Base-by-base conservation (phyloP, 805 yeast species). In the Clavispora asparagi region DNA sequence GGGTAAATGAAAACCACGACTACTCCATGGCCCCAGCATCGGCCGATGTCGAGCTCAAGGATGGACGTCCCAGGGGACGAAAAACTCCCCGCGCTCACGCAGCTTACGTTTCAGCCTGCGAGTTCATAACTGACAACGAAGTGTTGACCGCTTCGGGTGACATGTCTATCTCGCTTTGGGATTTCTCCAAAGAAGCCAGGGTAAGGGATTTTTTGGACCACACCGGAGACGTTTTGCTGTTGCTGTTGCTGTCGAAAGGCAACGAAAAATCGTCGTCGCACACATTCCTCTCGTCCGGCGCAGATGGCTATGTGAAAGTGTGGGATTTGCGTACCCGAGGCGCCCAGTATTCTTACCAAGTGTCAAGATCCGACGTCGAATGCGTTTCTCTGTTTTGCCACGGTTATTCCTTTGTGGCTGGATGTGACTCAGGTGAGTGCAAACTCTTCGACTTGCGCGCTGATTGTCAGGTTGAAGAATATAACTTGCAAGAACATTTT, bases 111-210 rank as follows among this genome's bases (percentile, higher is more conserved):
- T 81, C 92, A 0, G 88, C 82, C 53, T 73, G 87, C 50, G 82
- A 79, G 40, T 91, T 89, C 58, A 46, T 84, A n/a, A 70, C 71
- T 45, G 77, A 83, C 49, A 64, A 73, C 6, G 71, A 70, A 27
- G 61, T 88, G 0, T 57, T 89, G 14, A 86, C 95, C 0, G 76
- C 84, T 1, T 82, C 91, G 36, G 96, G 96, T 3, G 97, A 90
- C 62, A 78, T 83, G 82, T 80, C 92, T 0, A 78, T 88, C 56
- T 75, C 77, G 1, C 61, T 83, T 43, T 91, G 97, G 97, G 96
- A 91, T 62, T 72, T 88, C 23, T 70, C 74, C 9, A 79, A 78
- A 52, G 83, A 87, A 1, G 69, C 67, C 17, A 71, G 74, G 51
- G 64, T 71, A 1, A 68, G 79, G 25, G 81, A 77, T 33, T 85